Evolutionary conservation across 176 grass and related monocot genomes (phyloP).

Genomic region (Tillandsia fasciculata): DNA sequence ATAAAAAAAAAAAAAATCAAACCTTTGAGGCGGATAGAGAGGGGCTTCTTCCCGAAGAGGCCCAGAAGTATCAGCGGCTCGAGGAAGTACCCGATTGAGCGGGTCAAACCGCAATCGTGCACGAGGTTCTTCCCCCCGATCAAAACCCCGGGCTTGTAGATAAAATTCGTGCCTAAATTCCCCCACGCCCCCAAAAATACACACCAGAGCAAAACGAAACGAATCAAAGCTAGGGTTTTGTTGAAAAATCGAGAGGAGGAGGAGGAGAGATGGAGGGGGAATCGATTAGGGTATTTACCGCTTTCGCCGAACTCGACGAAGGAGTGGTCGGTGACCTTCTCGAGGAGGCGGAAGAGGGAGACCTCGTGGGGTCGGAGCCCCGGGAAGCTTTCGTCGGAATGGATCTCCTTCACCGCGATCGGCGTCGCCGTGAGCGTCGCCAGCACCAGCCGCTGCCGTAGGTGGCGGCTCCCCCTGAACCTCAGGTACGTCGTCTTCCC

Average conservation of each 20-base stretch:
- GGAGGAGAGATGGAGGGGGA: neutral
- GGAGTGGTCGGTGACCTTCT: constrained; percentile 73
- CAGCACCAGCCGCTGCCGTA: constrained; percentile 77
- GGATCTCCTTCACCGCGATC: constrained; percentile 65
- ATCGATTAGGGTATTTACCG: constrained; percentile 11
- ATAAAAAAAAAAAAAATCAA: neutral
- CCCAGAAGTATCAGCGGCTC: constrained; percentile 72
- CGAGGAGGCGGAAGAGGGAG: constrained; percentile 70
- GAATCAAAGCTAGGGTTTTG: neutral
- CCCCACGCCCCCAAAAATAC: neutral
- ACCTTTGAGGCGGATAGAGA: constrained; percentile 71
- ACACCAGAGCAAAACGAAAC: neutral
- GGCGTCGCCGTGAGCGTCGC: constrained; percentile 53
- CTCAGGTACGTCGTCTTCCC: constrained; percentile 22
- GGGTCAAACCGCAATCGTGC: constrained; percentile 67
- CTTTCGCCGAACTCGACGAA: constrained; percentile 68
- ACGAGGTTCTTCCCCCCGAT: constrained; percentile 46
- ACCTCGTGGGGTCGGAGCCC: constrained; percentile 67
- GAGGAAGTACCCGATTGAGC: constrained; percentile 76
- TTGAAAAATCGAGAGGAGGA: neutral
- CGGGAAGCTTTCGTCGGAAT: constrained; percentile 42
- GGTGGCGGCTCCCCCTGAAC: constrained; percentile 45
- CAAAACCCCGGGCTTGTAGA: constrained; percentile 61
- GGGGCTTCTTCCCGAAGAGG: constrained; percentile 49
- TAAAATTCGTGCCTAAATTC: constrained; percentile 56